Base-by-base conservation (phyloP, 139 green algal species). In the Chlorella sorokiniana region DNA sequence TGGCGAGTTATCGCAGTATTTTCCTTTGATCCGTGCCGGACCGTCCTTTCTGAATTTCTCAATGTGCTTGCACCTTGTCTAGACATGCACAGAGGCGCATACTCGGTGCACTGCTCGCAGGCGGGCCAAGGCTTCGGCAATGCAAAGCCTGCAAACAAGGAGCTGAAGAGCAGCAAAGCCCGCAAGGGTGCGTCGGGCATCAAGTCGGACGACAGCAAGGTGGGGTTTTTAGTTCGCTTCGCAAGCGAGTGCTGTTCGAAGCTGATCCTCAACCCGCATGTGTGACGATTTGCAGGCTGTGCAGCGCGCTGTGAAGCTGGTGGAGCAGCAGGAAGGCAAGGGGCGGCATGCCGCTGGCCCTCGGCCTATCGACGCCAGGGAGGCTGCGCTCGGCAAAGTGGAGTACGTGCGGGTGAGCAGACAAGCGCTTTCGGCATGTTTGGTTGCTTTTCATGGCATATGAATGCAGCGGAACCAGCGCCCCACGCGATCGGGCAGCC, bases 321-420 rank as follows among this genome's bases (percentile, higher is more conserved):
- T 81, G n/a, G 75, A 81, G 40, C 59, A 79, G 54, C 73, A 68
- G 37, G 73, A 79, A 4, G 52, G 52, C 35, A 77, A 51, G 73
- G 22, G 59, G n/a, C 45, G 40, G 40, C 56, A 20, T 16, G 31
- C 4, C 1, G 7, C 69, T 7, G 22, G 22, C 22, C 40, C 62
- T 29, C 75, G 75, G n/a, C 75, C 75, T 1, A 22, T 81, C 10
- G 75, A 81, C 41, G 59, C 59, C 0, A 56, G 56, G n/a, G 75
- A 81, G 59, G 75, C 75, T 27, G 40, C 75, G 25, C 56, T 40
- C 16, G 75, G 75, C 40, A 44, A 61, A 41, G 75, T 81, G 20
- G 59, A 81, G 41, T 81, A 72, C 35, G 75, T 81, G 8, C 51
- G 51, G 75, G 75, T 81, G 59, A 35, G 75, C 56, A 33, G 56